Conservation (phyloP, 805 yeast genomes). For the Wickerhamomyces canadensis region DNA sequence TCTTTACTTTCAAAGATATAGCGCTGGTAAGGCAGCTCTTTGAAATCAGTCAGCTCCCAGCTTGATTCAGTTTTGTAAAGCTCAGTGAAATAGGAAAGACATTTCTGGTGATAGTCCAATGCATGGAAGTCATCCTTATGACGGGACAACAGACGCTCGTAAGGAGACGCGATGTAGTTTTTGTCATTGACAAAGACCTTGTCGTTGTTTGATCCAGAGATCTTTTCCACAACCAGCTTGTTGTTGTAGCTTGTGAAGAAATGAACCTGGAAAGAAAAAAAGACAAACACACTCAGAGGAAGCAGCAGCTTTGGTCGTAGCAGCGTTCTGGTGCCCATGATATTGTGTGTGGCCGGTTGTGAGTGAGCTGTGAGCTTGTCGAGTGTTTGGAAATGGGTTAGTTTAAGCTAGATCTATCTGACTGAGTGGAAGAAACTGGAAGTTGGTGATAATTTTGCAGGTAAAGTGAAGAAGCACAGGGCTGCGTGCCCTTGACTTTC, state of each 20-base stretch:
- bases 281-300: not conserved
- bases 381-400: too few species aligned
- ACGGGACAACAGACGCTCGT: not conserved
- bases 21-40: constrained; percentile 14
- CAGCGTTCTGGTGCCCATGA: too few species aligned
- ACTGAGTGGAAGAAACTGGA: too few species aligned
- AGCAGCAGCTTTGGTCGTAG: not conserved
- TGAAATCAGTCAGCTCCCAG: constrained; percentile 20
- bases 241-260: not conserved
- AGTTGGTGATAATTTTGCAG: too few species aligned
- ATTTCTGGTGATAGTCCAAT: constrained; percentile 18
- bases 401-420: too few species aligned
- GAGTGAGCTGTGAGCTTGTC: too few species aligned
- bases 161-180: not conserved
- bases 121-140: not conserved
- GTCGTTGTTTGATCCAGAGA: too few species aligned
- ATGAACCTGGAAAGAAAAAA: not conserved
- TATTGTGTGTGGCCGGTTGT: too few species aligned
- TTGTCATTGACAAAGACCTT: not conserved
- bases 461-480: too few species aligned
- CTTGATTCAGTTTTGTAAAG: constrained; percentile 15
- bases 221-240: too few species aligned
- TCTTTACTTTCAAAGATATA: constrained; percentile 18
- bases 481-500: too few species aligned
- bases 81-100: constrained; percentile 26